Base-by-base conservation (phyloP, 179 eudicot species). In the Spinacia oleracea region DNA sequence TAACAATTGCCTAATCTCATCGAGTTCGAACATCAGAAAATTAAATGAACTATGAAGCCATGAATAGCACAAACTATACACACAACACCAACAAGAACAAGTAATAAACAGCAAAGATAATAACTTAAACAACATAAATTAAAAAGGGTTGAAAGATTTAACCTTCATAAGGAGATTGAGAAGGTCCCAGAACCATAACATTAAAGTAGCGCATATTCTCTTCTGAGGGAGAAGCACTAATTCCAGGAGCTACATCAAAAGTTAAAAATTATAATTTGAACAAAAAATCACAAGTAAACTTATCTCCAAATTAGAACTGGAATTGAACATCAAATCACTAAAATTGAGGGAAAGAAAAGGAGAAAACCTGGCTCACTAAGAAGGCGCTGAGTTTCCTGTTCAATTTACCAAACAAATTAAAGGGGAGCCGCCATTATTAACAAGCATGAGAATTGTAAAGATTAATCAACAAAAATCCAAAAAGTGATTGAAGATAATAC, bases 81-180 rank as follows among this genome's bases (percentile, higher is more conserved):
- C 25, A 35, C 21, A 18, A 32, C 5, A 65, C 43, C 23, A 59
- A 59, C 64, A 59, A 59, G 64, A 59, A 59, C 31, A 9, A 59
- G 64, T 25, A 23, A 59, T 32, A 59, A 23, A 59, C 69, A 32
- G 10, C 6, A 35, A n/a, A 65, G 18, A 12, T 10, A 65, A 21
- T 27, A 21, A 66, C 15, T 16, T 4, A 18, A 21, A 4, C 20
- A 48, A 64, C 4, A 5, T 68, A 46, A 5, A 32, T 20, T 5
- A 18, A 8, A 0, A 48, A 8, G 12, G 32, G 31, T 10, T 35
- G 27, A 35, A 72, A 34, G 16, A 3, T 25, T 38, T 55, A 83
- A 93, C 98, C 98, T 96, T 96, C 99, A 85, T 91, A 96, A 42
- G 99, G 99, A 84, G 99, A 96, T 81, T 93, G 99, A 12, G 96